These are phyloP conservation scores for Sphaerulina vaccinii DNA, from an alignment of 2,329 filamentous ascomycete species.

Conservation along the genomic window DNA sequence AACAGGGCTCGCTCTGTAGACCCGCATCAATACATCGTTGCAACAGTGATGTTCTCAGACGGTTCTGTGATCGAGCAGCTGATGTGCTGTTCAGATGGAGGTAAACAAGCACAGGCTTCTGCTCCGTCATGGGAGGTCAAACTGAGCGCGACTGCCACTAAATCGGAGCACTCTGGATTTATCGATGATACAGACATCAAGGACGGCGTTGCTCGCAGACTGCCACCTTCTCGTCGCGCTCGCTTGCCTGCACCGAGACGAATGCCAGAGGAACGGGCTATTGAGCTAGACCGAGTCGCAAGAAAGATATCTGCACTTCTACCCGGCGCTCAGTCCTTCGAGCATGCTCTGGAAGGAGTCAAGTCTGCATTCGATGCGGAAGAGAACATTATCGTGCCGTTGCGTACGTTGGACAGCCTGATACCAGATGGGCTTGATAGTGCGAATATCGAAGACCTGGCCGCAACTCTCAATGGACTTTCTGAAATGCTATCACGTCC, in stretches of 20 bases:
- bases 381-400: conserved; percentile 1
- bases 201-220: background rate
- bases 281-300: background rate
- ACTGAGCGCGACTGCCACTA: background rate
- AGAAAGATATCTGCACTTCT: background rate
- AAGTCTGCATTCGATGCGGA: conserved; percentile 34
- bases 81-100: background rate
- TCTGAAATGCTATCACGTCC: background rate
- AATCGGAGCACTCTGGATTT: background rate
- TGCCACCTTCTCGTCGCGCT: background rate
- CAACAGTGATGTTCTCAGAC: background rate
- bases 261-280: background rate
- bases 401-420: conserved; percentile 16
- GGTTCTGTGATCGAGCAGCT: background rate
- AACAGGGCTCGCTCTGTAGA: background rate
- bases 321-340: background rate
- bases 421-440: background rate
- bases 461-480: background rate
- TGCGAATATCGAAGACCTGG: background rate
- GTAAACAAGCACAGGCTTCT: background rate
- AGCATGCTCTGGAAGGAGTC: conserved; percentile 15
- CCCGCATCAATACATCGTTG: background rate
- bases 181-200: background rate
- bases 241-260: background rate
- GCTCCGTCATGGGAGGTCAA: conserved; percentile 1